These are phyloP conservation scores for Axilococcus clingmanii DNA, from an alignment of 139 green algal species.

Conservation along the genomic window DNA sequence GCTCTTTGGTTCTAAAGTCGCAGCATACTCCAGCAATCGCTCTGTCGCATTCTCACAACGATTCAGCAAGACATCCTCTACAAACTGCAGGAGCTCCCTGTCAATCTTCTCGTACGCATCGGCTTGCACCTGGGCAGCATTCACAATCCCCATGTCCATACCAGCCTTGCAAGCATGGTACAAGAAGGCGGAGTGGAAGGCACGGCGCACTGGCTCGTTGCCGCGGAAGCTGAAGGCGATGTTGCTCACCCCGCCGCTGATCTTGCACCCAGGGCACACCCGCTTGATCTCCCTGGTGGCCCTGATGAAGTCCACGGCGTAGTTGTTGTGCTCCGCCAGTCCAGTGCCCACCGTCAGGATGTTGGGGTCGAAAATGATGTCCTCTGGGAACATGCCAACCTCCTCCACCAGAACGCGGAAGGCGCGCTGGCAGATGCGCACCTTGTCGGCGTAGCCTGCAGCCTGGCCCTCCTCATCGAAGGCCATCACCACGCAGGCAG, in stretches of 20 bases:
- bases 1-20: conserved; percentile 84
- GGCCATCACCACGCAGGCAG: conserved; percentile 96
- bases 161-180: conserved; percentile 86
- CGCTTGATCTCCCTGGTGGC: conserved; percentile 90
- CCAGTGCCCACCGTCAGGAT: conserved; percentile 97
- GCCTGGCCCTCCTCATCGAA: conserved; percentile 94
- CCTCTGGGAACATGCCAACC: conserved; percentile 87
- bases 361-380: conserved; percentile 99
- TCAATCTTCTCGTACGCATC: conserved; percentile 96
- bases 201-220: conserved; percentile 89
- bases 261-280: conserved; percentile 86
- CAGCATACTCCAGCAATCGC: conserved; percentile 88
- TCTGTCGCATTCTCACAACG: conserved; percentile 93
- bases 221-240: conserved; percentile 97
- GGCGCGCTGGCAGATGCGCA: conserved; percentile 86
- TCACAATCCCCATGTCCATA: conserved; percentile 99
- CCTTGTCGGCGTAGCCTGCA: conserved; percentile 63
- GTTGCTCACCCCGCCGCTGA: conserved; percentile 95
- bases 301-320: conserved; percentile 95
- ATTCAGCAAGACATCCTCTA: conserved; percentile 98
- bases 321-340: conserved; percentile 98
- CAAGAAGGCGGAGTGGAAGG: conserved; percentile 91
- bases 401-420: conserved; percentile 93
- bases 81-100: conserved; percentile 92
- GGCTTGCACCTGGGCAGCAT: conserved; percentile 79